Evolutionary conservation across 2,329 filamentous ascomycete genomes (phyloP), one percentile per base, ranked within the genome.

Genomic region (Aspergillus persii): DNA sequence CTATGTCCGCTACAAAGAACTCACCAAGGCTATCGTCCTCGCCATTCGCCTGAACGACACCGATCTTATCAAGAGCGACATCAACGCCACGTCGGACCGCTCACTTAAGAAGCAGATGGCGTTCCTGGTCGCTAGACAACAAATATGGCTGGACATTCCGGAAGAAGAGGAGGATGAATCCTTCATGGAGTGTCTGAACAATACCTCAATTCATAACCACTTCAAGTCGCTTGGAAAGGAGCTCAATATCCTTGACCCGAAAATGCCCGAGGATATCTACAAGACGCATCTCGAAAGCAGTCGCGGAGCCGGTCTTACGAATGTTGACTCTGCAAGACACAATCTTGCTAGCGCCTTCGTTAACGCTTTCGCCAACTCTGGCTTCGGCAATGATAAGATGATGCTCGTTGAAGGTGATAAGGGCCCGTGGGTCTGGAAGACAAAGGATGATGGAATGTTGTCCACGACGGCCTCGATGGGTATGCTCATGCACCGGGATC

Each of bases 261-360:
- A 97, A 81, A 91, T 91, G 48, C 96, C 94, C 0, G 95, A 99
- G 74, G 96, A 99, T 70, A 99, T 99, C 69, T 99, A 99, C 85
- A 99, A 99, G 82, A 96, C 92, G 72, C 95, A 99, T 77, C 85
- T 99, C 4, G 95, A 99, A 79, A 98, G 91, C 79, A 96, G 89
- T 69, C 87, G 96, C 62, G 95, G 96, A 55, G 91, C 92, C 27
- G 93, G 92, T 39, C 86, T 96, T 78, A 97, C 94, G 9, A 97
- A 97, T 73, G 86, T 96, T 50, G 95, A 99, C 74, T 99, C 95
- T 8, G 93, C 94, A 31, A 86, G 92, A 68, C 94, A 99, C 81
- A 99, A 99, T 71, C 84, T 99, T 61, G 93, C 95, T 8, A 95
- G 94, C 56, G 92, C 89, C 3, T 98, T 99, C 67, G 96, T 99